Evolutionary conservation across 495 filamentous ascomycete genomes (phyloP).

Genomic region (Penicillium cataractarum): DNA sequence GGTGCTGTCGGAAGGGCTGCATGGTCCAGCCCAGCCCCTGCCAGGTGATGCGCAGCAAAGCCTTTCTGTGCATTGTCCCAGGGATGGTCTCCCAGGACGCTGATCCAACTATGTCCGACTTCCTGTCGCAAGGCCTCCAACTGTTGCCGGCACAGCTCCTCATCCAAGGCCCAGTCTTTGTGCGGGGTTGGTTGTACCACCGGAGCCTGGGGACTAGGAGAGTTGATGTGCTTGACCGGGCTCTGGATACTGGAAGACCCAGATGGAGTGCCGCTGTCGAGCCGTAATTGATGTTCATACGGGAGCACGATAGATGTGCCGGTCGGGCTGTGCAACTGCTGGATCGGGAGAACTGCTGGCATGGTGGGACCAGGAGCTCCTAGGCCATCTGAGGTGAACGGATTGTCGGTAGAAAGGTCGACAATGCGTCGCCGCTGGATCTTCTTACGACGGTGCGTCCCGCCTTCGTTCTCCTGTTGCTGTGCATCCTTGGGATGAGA

Average conservation of each 20-base stretch:
- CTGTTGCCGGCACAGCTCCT: conserved; percentile 81
- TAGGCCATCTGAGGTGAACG: conserved; percentile 39
- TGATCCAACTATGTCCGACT: conserved; percentile 82
- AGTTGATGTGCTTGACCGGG: conserved; percentile 22
- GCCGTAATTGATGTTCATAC: conserved; percentile 40
- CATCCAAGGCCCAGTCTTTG: conserved; percentile 66
- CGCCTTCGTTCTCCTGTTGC: conserved; percentile 37
- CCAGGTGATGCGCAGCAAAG: conserved; percentile 30
- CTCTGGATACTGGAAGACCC: conserved; percentile 35
- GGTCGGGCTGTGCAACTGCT: conserved; percentile 38
- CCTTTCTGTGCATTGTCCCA: conserved; percentile 50
- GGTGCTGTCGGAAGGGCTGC: conserved; percentile 42
- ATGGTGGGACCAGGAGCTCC: conserved; percentile 34
- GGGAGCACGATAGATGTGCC: conserved; percentile 34
- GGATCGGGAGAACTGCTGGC: conserved; percentile 35
- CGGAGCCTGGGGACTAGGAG: conserved; percentile 23
- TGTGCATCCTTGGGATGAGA: conserved; percentile 45
- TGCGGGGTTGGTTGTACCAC: conserved; percentile 23
- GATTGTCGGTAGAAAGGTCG: conserved; percentile 72
- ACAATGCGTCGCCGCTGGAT: conserved; percentile 75
- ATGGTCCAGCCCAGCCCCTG: conserved; percentile 40
- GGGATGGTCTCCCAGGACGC: conserved; percentile 79
- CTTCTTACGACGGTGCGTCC: conserved; percentile 52
- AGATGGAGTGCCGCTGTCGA: conserved; percentile 40
- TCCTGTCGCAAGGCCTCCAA: conserved; percentile 83